A percentile compares a stretch with the other conserved stretches of the same genome.
phyloP scores from a whole-genome alignment of 257 asterid species.

The Gentiana dahurica region DNA sequence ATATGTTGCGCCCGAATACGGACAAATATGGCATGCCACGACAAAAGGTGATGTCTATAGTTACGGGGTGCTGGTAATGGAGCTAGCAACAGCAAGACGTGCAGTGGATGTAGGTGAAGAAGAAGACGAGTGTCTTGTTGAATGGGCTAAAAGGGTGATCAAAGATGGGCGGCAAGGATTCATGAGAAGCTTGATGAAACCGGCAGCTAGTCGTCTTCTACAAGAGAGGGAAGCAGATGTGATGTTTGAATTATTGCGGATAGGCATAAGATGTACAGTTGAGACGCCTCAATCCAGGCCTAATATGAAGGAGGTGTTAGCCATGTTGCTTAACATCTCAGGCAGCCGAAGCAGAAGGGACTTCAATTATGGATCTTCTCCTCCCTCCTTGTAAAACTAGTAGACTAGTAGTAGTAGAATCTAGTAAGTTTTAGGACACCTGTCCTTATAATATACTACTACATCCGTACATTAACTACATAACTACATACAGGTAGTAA shows the following conservation, averaged over 20 bases:
- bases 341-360: slow-evolving; percentile 25
- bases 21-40: slow-evolving; percentile 89
- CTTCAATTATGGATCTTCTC: slow-evolving; percentile 16
- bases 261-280: slow-evolving; percentile 73
- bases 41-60: slow-evolving; percentile 95
- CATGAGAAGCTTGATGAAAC: slow-evolving; percentile 30
- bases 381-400: slow-evolving; percentile 14
- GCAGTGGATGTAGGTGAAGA: slow-evolving; percentile 95
- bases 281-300: slow-evolving; percentile 74
- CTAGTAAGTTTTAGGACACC: too few relatives aligned
- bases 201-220: slow-evolving; percentile 49
- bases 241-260: slow-evolving; percentile 58
- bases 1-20: slow-evolving; percentile 93
- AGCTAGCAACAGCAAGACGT: slow-evolving; percentile 81
- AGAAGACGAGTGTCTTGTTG: slow-evolving; percentile 83
- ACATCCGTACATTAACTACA: background rate
- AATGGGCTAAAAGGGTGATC: slow-evolving; percentile 79
- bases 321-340: slow-evolving; percentile 56
- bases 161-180: slow-evolving; percentile 47
- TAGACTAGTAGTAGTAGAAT: background rate
- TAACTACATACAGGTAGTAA: background rate
- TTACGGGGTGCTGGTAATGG: slow-evolving; percentile 84
- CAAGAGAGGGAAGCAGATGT: slow-evolving; percentile 60
- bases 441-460: too few relatives aligned
- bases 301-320: slow-evolving; percentile 78